Evolutionary conservation across 192 early-diverging fungal species (phyloP).

Genomic region (Coemansia sp.): DNA sequence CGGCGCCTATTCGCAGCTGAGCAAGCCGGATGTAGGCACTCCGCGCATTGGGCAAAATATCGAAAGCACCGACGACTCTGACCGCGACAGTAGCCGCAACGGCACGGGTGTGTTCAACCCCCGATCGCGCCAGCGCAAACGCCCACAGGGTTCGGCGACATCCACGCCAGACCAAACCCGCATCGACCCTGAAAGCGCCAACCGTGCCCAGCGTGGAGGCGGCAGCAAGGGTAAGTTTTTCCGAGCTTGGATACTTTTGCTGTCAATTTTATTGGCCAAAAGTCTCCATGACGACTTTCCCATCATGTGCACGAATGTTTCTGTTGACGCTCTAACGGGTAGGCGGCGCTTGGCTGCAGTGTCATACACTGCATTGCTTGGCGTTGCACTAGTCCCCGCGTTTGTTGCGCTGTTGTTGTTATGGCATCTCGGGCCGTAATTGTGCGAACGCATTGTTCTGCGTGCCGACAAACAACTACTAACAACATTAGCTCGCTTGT

Average conservation of each 20-base stretch:
- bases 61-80: conserved; percentile 21
- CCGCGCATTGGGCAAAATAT: conserved; percentile 6
- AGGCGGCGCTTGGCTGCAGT: neutral
- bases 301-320: neutral
- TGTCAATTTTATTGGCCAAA: neutral
- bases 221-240: conserved; percentile 15
- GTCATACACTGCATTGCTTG: neutral
- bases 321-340: neutral
- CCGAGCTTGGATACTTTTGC: neutral
- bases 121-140: conserved; percentile 6
- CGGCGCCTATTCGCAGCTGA: conserved; percentile 1
- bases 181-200: conserved; percentile 7
- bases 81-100: conserved; percentile 9
- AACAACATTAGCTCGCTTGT: neutral
- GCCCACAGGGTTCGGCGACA: conserved; percentile 3
- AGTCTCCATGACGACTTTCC: neutral
- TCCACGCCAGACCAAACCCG: conserved; percentile 4
- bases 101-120: neutral
- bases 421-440: neutral
- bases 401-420: neutral
- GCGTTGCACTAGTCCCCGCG: neutral
- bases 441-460: conserved; percentile 3
- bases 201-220: conserved; percentile 6
- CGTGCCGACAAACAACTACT: conserved; percentile 3
- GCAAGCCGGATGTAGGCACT: neutral